These are phyloP conservation scores for Diaporthe ilicicola DNA, from an alignment of 2,329 filamentous ascomycete species.

Conservation along the genomic window DNA sequence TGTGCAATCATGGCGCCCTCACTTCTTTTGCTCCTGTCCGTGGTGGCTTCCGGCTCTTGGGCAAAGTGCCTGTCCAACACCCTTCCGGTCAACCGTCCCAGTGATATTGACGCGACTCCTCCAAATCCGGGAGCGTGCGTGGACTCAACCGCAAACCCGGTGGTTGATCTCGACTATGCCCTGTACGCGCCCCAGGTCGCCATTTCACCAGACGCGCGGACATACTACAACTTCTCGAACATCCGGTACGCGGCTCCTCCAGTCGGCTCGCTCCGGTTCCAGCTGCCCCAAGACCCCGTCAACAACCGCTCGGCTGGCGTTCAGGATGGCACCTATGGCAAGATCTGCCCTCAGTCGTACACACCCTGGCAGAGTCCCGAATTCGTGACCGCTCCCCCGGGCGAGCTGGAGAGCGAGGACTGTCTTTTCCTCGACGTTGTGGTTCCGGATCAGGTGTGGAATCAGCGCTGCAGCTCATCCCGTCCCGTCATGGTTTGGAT, in stretches of 20 bases:
- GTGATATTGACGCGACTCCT: neutral
- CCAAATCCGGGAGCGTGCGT: neutral
- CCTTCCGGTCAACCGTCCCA: neutral
- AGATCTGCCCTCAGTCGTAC: conserved; percentile 34
- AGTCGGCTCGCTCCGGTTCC: conserved; percentile 35
- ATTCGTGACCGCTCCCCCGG: conserved; percentile 7
- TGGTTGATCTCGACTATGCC: conserved; percentile 24
- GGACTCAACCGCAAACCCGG: neutral
- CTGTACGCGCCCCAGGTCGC: conserved; percentile 18
- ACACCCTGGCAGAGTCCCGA: conserved; percentile 15
- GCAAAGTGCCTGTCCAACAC: neutral
- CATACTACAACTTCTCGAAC: conserved; percentile 39
- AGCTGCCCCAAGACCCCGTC: conserved; percentile 31
- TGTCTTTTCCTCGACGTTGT: conserved; percentile 52
- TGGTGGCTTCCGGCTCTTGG: neutral
- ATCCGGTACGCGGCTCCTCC: conserved; percentile 38
- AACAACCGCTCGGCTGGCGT: conserved; percentile 23
- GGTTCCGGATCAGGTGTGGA: conserved; percentile 46
- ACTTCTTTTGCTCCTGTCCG: neutral
- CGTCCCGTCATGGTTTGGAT: conserved; percentile 44
- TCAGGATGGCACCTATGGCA: conserved; percentile 31
- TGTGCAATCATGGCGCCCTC: neutral
- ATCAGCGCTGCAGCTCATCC: conserved; percentile 27
- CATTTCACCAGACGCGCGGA: conserved; percentile 12
- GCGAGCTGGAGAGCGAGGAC: conserved; percentile 42